phyloP scores from a whole-genome alignment of 768 basidiomycete species.

The Leccinum arenicola region DNA sequence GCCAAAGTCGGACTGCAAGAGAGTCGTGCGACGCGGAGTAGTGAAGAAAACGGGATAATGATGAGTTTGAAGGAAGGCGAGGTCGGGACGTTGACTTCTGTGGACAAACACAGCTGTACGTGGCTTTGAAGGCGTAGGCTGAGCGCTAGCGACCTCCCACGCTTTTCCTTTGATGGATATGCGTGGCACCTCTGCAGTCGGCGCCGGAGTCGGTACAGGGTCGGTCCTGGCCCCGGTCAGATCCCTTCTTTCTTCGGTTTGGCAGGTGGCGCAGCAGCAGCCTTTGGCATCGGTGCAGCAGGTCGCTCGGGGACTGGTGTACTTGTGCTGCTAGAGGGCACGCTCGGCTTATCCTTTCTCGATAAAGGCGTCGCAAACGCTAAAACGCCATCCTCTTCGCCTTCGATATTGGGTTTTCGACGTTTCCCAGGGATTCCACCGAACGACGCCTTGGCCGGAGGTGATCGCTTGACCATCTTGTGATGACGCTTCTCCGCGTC shows the following conservation, averaged over 20 bases:
- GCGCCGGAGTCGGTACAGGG: slow-evolving; percentile 17
- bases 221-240: slow-evolving; percentile 9
- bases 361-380: slow-evolving; percentile 54
- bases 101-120: slow-evolving; percentile 17
- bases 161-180: slow-evolving; percentile 73
- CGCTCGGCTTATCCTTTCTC: slow-evolving; percentile 47
- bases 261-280: too few relatives aligned
- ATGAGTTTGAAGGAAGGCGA: too few relatives aligned
- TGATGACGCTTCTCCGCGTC: slow-evolving; percentile 50
- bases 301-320: slow-evolving; percentile 39
- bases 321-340: slow-evolving; percentile 39
- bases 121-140: slow-evolving; percentile 37
- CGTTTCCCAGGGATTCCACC: slow-evolving; percentile 49
- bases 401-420: slow-evolving; percentile 48
- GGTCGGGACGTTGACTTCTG: too few relatives aligned
- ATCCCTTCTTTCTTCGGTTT: slow-evolving; percentile 49
- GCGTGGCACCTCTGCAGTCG: slow-evolving; percentile 30
- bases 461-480: slow-evolving; percentile 35
- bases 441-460: slow-evolving; percentile 36
- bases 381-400: slow-evolving; percentile 60
- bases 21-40: too few relatives aligned
- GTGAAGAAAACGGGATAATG: too few relatives aligned
- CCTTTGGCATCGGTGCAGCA: slow-evolving; percentile 18
- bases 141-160: slow-evolving; percentile 44
- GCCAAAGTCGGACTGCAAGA: too few relatives aligned